Percentiles rank a stretch among this genome's conserved stretches.
These are phyloP conservation scores for Ambrosiella cleistominuta DNA, from an alignment of 2,329 filamentous ascomycete genomes.

Conservation along the genomic window DNA sequence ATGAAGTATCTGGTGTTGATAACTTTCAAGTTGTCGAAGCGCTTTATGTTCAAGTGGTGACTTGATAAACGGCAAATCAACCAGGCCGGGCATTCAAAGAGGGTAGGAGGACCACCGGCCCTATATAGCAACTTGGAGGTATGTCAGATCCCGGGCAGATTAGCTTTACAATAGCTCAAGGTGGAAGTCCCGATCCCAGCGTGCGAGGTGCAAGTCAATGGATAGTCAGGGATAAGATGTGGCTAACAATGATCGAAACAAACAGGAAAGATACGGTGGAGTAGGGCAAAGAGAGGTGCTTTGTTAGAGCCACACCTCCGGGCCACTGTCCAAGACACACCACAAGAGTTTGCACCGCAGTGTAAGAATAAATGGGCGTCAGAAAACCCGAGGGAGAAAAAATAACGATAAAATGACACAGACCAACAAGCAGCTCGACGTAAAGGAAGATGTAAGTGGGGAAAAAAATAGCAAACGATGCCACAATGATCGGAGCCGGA, in stretches of 20 bases:
- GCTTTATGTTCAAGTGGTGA: background rate
- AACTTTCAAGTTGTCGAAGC: too few species aligned
- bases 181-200: conserved; percentile 2
- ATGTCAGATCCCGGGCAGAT: background rate
- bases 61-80: conserved; percentile 1
- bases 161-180: background rate
- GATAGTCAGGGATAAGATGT: conserved; percentile 1
- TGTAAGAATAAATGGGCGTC: conserved; percentile 6
- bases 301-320: background rate
- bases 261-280: conserved; percentile 1
- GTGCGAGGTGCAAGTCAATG: background rate
- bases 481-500: conserved; percentile 4
- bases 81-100: conserved; percentile 1
- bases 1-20: too few species aligned
- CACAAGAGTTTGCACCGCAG: background rate
- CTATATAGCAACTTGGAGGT: conserved; percentile 1
- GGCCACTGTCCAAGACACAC: background rate
- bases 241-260: conserved; percentile 10
- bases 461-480: conserved; percentile 13
- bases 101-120: background rate
- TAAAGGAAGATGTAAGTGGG: conserved; percentile 14
- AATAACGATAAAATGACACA: conserved; percentile 2
- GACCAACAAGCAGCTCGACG: conserved; percentile 12
- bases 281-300: background rate
- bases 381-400: conserved; percentile 12